Base-by-base conservation (phyloP, 108 stramenopile genomes). In the Nitzschia sp. region DNA sequence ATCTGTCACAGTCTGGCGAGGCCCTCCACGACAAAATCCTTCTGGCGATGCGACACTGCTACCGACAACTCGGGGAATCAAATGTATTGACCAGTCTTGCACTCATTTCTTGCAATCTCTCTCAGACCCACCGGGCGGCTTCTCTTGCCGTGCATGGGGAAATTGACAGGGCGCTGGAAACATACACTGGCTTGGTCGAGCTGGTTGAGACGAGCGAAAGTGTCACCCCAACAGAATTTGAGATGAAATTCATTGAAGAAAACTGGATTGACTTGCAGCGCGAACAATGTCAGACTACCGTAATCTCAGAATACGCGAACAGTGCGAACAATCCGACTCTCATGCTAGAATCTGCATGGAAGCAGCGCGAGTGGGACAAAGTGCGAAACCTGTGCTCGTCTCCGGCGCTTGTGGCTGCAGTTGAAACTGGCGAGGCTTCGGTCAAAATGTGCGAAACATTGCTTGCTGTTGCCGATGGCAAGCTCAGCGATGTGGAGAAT, bases 271-370 rank as follows among this genome's bases (percentile, higher is more conserved):
- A 92, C 32, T 72, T 93, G 19, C 90, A 95, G 34, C 82, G 88
- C 46, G 85, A 97, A 71, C 77, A 93, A 64, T 82, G 93, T 21
- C 96, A 98, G 68, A 90, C 92, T 80, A 64, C 82, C 31, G 81
- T 92, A 9, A 77, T 97, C 29, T 75, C 84, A 19, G 93, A 96
- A 58, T 92, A 89, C 70, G 89, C 96, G 15, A 73, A 77, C 8
- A 49, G 68, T 1, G 69, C 80, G 30, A 71, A 78, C 28, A 82
- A 92, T 67, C 66, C 78, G 23, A 70, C 76, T 17, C 77, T 97
- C 32, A 64, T 76, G 89, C 70, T 98, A 59, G 98, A 97, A 66
- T 85, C 82, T 49, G 92, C 93, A 13, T 97, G 93, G 95, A 97
- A 96, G 69, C 75, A 72, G 15, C 81, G 83, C 28, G 85, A 95